Evolutionary conservation across 805 yeast species (phyloP), one percentile per base, ranked within the genome.

Genomic region (Lachancea fermentati): DNA sequence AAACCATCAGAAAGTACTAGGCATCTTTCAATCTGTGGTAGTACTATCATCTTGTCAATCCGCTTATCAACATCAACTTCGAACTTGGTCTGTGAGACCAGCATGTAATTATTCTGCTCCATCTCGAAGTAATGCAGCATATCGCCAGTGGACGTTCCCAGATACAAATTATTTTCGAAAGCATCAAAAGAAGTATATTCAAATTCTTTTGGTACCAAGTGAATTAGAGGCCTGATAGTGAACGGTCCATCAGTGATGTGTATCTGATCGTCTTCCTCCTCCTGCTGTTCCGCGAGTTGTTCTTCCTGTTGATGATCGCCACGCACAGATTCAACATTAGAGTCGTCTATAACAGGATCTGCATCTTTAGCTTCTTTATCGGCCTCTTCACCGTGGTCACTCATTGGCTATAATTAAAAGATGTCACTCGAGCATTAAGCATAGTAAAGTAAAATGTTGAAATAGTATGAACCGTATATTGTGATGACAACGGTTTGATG

Each of bases 121-220:
- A 61, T 52, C 34, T 61, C 66, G 40, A 56, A 60, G 34, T 58
- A 61, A 36, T 61, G 66, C 32, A 61, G 30, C 12, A 61, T 44
- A 19, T 57, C 63, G 17, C 66, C 66, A 3, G 47, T 43, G 1
- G 41, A 36, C 2, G 63, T 55, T 2, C 65, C 66, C 8, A 61
- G 37, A 39, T 58, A 61, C 13, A 61, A 44, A 39, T 61, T 58
- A 15, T 58, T 48, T 5, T 58, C 62, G 35, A 51, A 54, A 4
- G 60, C 51, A 32, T 57, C 61, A 32, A 51, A 48, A 13, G 50
- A 42, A 11, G 58, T 48, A 34, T 51, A 55, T 5, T 43, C 42
- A n/a, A 55, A 33, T 18, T 54, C 55, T 6, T 34, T 18, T 2
- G 63, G 63, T 8, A 61, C 36, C 19, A 46, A 43, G 25, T 48